These are phyloP conservation scores for Phlebopus sp. DNA, from an alignment of 1,284 basidiomycete species.

Conservation along the genomic window DNA sequence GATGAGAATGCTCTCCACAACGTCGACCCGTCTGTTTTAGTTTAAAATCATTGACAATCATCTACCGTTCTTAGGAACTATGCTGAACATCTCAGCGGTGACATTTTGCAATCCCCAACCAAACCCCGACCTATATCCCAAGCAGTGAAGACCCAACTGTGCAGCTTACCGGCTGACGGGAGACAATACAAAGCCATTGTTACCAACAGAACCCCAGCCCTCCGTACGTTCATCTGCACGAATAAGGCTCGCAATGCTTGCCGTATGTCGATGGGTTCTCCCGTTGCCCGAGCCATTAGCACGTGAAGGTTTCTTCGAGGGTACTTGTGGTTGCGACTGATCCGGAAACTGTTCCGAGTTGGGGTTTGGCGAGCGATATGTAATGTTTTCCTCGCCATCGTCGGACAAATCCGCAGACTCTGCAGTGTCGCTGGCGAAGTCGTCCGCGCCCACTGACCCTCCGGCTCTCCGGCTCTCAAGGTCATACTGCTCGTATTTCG, in stretches of 20 bases:
- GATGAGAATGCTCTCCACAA: not conserved
- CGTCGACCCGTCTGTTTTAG: too few species aligned
- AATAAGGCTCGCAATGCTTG: constrained; percentile 77
- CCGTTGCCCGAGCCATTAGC: constrained; percentile 19
- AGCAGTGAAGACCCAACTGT: too few species aligned
- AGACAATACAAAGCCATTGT: constrained; percentile 44
- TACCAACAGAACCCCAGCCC: constrained; percentile 70
- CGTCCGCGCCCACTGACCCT: constrained; percentile 44
- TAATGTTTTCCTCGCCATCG: constrained; percentile 61
- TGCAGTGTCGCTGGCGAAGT: constrained; percentile 49
- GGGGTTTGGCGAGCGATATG: constrained; percentile 64
- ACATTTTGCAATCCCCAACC: too few species aligned
- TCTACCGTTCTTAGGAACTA: too few species aligned
- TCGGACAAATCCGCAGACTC: constrained; percentile 50
- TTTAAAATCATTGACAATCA: too few species aligned
- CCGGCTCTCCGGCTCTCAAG: constrained; percentile 41
- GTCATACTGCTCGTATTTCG: constrained; percentile 75
- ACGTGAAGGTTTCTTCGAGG: constrained; percentile 12
- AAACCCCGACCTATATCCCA: too few species aligned
- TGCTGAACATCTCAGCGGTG: too few species aligned
- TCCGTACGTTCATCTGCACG: constrained; percentile 70
- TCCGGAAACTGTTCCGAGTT: constrained; percentile 23
- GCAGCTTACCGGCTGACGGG: constrained; percentile 22
- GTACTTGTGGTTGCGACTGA: constrained; percentile 31
- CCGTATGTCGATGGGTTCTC: constrained; percentile 67